Evolutionary conservation across 2,329 filamentous ascomycete species (phyloP).

Genomic region (Fusarium caatingaense): DNA sequence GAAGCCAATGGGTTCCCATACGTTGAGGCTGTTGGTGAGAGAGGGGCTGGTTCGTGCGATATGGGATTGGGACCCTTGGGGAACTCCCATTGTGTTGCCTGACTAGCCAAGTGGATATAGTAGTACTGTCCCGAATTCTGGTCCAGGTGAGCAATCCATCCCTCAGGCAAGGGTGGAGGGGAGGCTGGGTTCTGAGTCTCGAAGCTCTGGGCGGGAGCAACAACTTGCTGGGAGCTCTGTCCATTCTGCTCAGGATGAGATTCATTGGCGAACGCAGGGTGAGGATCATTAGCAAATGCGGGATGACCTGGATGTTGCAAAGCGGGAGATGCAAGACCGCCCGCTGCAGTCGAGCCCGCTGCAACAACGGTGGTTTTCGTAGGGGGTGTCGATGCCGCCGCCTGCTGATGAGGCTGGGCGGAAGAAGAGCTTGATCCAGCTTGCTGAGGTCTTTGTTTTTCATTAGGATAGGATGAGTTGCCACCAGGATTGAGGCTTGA

Average conservation of each 20-base stretch:
- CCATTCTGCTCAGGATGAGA: slow-evolving; percentile 66
- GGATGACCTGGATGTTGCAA: slow-evolving; percentile 77
- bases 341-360: slow-evolving; percentile 39
- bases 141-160: slow-evolving; percentile 97
- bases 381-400: slow-evolving; percentile 44
- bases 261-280: slow-evolving; percentile 91
- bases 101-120: slow-evolving; percentile 95
- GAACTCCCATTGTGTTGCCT: slow-evolving; percentile 99
- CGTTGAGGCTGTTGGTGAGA: slow-evolving; percentile 83
- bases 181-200: slow-evolving; percentile 74
- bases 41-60: slow-evolving; percentile 81
- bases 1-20: slow-evolving; percentile 80
- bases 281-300: slow-evolving; percentile 88
- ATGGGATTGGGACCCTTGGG: slow-evolving; percentile 94
- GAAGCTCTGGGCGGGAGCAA: slow-evolving; percentile 56
- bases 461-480: slow-evolving; percentile 75
- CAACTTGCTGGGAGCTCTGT: slow-evolving; percentile 56
- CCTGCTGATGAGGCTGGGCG: slow-evolving; percentile 42
- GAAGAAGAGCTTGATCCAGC: slow-evolving; percentile 46
- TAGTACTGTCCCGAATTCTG: slow-evolving; percentile 98
- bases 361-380: slow-evolving; percentile 46
- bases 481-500: slow-evolving; percentile 74
- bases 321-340: slow-evolving; percentile 58
- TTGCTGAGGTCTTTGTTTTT: slow-evolving; percentile 73
- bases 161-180: slow-evolving; percentile 92